phyloP scores from a whole-genome alignment of 257 asterid species.

The Leonotis leonurus region DNA sequence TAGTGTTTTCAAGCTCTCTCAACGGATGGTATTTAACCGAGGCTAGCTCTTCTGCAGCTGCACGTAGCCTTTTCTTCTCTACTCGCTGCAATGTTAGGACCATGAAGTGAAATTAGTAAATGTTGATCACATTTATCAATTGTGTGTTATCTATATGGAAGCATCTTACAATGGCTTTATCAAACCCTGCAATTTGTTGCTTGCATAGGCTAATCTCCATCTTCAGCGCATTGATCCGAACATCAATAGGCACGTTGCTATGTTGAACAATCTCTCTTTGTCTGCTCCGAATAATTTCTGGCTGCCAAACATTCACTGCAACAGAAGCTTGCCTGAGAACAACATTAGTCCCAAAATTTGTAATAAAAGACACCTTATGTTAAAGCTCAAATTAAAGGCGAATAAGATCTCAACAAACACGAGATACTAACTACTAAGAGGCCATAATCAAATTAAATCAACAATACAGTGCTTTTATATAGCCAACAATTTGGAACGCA shows the following conservation, averaged over 20 bases:
- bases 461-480: too few species aligned
- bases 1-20: constrained; percentile 27
- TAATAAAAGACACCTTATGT: constrained; percentile 1
- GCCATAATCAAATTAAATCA: too few species aligned
- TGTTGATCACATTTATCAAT: not conserved
- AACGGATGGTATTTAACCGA: constrained; percentile 75
- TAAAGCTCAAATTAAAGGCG: not conserved
- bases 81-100: constrained; percentile 44
- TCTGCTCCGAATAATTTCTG: constrained; percentile 62
- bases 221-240: constrained; percentile 57
- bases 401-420: too few species aligned
- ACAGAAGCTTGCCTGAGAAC: constrained; percentile 66
- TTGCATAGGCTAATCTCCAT: constrained; percentile 90
- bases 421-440: too few species aligned
- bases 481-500: too few species aligned
- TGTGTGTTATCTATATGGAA: not conserved
- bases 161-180: constrained; percentile 56
- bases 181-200: constrained; percentile 58
- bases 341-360: not conserved
- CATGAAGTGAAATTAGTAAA: constrained; percentile 1
- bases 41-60: constrained; percentile 52
- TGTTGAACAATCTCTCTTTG: constrained; percentile 73
- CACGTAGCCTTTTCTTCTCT: constrained; percentile 46
- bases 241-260: constrained; percentile 50
- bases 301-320: constrained; percentile 90